phyloP scores from a whole-genome alignment of 768 basidiomycete genomes.

The Russula foetens region DNA sequence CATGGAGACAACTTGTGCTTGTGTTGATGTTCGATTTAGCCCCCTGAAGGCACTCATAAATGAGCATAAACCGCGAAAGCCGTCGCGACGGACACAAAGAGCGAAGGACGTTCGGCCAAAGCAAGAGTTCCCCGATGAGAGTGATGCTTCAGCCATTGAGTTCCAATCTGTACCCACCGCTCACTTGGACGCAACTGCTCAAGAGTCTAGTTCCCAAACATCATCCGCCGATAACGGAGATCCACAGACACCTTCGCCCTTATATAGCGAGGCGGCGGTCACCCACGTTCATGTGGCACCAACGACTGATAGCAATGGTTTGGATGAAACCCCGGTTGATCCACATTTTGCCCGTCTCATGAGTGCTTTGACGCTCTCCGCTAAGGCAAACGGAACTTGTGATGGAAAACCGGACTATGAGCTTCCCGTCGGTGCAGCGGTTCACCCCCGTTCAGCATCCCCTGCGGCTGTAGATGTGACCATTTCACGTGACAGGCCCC shows the following conservation, averaged over 20 bases:
- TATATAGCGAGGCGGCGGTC: conserved; percentile 37
- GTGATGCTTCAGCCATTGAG: conserved; percentile 24
- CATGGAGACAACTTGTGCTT: conserved; percentile 11
- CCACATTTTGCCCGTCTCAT: conserved; percentile 66
- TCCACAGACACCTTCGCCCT: conserved; percentile 57
- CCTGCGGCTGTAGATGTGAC: not conserved
- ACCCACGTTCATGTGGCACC: conserved; percentile 25
- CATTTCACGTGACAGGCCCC: not conserved
- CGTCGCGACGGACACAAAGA: conserved; percentile 33
- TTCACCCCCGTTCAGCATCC: not conserved
- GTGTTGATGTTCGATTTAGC: conserved; percentile 27
- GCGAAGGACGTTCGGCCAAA: conserved; percentile 15
- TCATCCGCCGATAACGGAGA: conserved; percentile 54
- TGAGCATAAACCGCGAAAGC: conserved; percentile 46
- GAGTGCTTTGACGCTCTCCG: conserved; percentile 53
- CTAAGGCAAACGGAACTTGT: conserved; percentile 15
- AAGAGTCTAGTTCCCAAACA: conserved; percentile 61
- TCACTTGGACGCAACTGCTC: conserved; percentile 31
- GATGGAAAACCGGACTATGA: not conserved
- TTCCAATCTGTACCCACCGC: conserved; percentile 21
- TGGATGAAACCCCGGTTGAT: conserved; percentile 39
- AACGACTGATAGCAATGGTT: conserved; percentile 27
- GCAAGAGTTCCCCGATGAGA: conserved; percentile 22
- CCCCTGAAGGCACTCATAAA: conserved; percentile 62
- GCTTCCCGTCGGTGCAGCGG: not conserved